These are phyloP conservation scores for Platanus orientalis DNA, from an alignment of 164 flowering plant genomes.

Conservation along the genomic window DNA sequence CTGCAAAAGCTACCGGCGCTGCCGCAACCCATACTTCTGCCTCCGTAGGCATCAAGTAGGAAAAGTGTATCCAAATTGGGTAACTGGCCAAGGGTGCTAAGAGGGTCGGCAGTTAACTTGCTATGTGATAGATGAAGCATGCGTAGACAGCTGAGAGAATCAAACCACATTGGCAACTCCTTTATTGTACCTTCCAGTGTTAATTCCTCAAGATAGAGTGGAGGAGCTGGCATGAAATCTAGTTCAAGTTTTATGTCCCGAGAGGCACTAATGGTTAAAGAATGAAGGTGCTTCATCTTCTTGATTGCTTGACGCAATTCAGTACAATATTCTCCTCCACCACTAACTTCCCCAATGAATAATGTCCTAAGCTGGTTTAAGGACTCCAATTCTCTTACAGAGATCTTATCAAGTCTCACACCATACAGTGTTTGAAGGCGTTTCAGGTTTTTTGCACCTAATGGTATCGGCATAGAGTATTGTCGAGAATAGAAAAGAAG, in stretches of 20 bases:
- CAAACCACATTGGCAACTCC: constrained; percentile 3
- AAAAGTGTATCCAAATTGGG: not conserved
- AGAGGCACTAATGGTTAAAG: not conserved
- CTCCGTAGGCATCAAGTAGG: not conserved
- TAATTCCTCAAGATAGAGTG: constrained; percentile 1
- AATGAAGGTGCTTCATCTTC: not conserved
- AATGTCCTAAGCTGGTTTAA: constrained; percentile 9
- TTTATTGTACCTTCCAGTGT: not conserved
- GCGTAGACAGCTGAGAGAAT: not conserved
- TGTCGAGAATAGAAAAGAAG: not conserved
- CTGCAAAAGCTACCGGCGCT: not conserved
- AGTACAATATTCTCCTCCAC: not conserved
- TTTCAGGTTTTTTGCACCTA: not conserved
- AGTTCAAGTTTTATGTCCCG: not conserved
- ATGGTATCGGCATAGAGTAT: not conserved
- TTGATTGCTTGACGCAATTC: not conserved
- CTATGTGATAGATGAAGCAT: not conserved
- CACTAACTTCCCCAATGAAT: not conserved
- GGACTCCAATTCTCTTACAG: not conserved
- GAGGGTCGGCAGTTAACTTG: not conserved
- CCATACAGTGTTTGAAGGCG: constrained; percentile 5
- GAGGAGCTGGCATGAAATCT: constrained; percentile 6
- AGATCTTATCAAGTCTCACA: not conserved
- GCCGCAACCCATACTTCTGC: not conserved
- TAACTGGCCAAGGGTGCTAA: not conserved